A percentile compares a stretch with the other conserved stretches of the same genome.
phyloP scores from a whole-genome alignment of 2,329 filamentous ascomycete species.

The Emmonsia crescens region DNA sequence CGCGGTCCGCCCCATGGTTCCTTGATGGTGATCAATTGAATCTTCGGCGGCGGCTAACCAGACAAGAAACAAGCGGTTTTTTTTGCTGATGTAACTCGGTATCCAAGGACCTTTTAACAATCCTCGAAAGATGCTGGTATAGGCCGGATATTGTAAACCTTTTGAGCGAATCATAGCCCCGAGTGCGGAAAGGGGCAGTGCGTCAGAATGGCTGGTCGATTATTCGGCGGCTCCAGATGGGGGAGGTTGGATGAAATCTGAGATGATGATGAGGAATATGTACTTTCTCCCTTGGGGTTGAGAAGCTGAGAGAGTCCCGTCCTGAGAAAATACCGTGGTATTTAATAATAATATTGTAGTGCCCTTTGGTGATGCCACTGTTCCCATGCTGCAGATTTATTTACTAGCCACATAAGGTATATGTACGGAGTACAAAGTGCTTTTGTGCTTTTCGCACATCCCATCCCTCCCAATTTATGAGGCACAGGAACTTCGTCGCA shows the following conservation, averaged over 20 bases:
- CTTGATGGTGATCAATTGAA: not conserved
- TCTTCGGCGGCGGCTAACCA: not conserved
- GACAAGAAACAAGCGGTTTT: not conserved
- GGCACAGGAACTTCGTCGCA: not conserved
- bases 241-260: not conserved
- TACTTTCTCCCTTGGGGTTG: not conserved
- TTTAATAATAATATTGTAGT: too few relatives aligned
- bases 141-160: too few relatives aligned
- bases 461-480: constrained; percentile 1
- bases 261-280: not conserved
- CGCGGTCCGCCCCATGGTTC: not conserved
- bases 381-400: not conserved
- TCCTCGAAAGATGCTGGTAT: too few relatives aligned
- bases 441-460: not conserved
- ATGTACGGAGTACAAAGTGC: not conserved
- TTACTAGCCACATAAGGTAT: not conserved
- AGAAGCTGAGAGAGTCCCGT: not conserved
- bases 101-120: too few relatives aligned
- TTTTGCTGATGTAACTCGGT: not conserved
- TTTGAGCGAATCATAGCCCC: too few relatives aligned
- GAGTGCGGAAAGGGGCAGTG: too few relatives aligned
- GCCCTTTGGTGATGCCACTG: not conserved
- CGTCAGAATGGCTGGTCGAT: too few relatives aligned
- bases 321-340: not conserved
- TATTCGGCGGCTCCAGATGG: not conserved